Percentiles rank a stretch among this genome's conserved stretches.
These are phyloP conservation scores for Corymbia citriodora DNA, from an alignment of 441 rosid species.

Conservation along the genomic window DNA sequence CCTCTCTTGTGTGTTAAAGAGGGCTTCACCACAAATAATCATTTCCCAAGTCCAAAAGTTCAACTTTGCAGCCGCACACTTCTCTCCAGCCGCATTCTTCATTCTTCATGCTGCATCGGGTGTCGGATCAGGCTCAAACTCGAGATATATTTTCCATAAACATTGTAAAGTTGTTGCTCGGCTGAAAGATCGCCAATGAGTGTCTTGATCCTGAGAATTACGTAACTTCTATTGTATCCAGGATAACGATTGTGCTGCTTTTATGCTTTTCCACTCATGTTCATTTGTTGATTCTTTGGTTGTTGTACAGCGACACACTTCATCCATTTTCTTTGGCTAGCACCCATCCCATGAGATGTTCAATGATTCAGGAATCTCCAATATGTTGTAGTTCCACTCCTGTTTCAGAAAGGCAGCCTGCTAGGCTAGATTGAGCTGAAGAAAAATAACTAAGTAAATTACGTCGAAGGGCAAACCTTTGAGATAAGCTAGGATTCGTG, in stretches of 20 bases:
- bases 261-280: not conserved
- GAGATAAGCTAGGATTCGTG: not conserved
- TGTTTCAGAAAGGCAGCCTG: not conserved
- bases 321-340: not conserved
- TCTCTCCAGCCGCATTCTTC: too few relatives aligned
- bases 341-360: not conserved
- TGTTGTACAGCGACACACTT: not conserved
- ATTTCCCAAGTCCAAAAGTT: too few relatives aligned
- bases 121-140: too few relatives aligned
- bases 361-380: not conserved
- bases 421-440: not conserved
- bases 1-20: too few relatives aligned
- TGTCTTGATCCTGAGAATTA: not conserved
- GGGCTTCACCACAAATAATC: too few relatives aligned
- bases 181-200: not conserved
- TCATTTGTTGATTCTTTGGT: not conserved
- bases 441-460: too few relatives aligned
- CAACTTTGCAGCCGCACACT: too few relatives aligned
- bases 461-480: not conserved
- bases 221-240: not conserved
- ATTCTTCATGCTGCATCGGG: too few relatives aligned
- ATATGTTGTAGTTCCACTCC: not conserved
- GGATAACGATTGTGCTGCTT: not conserved
- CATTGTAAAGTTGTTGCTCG: not conserved
- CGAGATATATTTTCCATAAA: too few relatives aligned